These are phyloP conservation scores for Boechera divaricarpa DNA, from an alignment of 345 rosid genomes.

Conservation along the genomic window DNA sequence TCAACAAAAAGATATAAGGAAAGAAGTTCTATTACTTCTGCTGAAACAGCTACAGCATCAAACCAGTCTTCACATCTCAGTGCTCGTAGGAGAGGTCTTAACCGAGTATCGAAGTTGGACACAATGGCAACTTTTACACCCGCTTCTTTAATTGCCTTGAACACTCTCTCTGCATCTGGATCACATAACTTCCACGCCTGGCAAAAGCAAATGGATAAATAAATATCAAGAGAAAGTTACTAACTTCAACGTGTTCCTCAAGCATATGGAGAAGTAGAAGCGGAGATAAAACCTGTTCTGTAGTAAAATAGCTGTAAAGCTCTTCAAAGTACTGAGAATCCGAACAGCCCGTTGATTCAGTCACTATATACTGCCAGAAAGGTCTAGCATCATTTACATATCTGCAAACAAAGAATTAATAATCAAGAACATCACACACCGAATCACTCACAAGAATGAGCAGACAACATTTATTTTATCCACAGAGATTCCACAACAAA, in stretches of 20 bases:
- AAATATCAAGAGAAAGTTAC: constrained; percentile 24
- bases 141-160: constrained; percentile 72
- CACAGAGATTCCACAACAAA: neutral
- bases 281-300: constrained; percentile 64
- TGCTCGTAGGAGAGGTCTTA: constrained; percentile 83
- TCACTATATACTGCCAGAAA: constrained; percentile 92
- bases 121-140: constrained; percentile 92
- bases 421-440: neutral
- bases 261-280: neutral
- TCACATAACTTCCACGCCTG: constrained; percentile 99
- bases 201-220: constrained; percentile 20
- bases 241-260: neutral
- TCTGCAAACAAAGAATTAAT: constrained; percentile 48
- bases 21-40: constrained; percentile 66
- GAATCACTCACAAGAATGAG: neutral
- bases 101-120: constrained; percentile 94
- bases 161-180: constrained; percentile 88
- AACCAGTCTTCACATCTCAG: constrained; percentile 92
- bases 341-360: constrained; percentile 92
- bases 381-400: constrained; percentile 94
- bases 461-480: neutral
- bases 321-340: constrained; percentile 90
- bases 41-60: constrained; percentile 96
- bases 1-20: neutral
- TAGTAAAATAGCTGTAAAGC: constrained; percentile 80